phyloP scores from a whole-genome alignment of 1,284 basidiomycete species.

The Rhodofomes roseus region DNA sequence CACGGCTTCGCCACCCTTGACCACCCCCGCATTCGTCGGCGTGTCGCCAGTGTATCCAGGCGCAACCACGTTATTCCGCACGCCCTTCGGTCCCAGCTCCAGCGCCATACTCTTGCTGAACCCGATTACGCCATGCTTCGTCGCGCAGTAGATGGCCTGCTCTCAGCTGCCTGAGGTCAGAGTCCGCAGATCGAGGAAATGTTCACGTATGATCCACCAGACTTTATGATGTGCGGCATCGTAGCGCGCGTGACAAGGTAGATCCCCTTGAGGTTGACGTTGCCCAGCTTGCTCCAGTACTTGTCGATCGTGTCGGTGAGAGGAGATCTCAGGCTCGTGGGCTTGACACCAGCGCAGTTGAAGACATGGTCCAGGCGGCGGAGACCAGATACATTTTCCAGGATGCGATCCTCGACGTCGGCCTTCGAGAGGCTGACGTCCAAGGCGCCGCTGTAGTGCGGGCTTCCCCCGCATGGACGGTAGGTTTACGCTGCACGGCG shows the following conservation, averaged over 20 bases:
- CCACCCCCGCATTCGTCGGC: neutral
- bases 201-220: neutral
- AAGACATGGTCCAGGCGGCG: neutral
- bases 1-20: neutral
- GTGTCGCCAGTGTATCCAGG: neutral
- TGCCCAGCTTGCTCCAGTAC: neutral
- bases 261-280: neutral
- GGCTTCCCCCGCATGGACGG: neutral
- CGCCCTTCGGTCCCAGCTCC: neutral
- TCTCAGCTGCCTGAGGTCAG: neutral
- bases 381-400: neutral
- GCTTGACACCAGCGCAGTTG: neutral
- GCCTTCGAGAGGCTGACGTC: neutral
- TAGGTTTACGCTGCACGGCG: neutral
- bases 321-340: neutral
- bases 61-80: neutral
- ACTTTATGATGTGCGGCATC: neutral
- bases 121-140: neutral
- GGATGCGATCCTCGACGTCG: neutral
- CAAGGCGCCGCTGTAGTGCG: neutral
- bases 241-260: neutral
- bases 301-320: neutral
- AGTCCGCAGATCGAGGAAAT: neutral
- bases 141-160: neutral
- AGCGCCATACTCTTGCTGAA: slow-evolving; percentile 1